phyloP scores from a whole-genome alignment of 495 filamentous ascomycete species.

The Trichoderma erinaceum region DNA sequence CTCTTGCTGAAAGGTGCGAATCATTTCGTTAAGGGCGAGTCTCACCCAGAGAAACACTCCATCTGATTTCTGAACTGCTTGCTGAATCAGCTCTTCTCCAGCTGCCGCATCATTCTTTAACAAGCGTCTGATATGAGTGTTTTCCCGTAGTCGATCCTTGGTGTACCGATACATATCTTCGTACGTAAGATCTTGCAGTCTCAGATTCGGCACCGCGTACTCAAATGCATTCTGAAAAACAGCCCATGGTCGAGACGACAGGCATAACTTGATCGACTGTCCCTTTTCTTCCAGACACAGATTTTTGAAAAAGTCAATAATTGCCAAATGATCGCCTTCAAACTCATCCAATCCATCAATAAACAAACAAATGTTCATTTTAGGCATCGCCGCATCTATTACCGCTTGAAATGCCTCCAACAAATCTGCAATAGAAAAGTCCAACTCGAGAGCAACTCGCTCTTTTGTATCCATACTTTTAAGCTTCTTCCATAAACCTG shows the following conservation, averaged over 20 bases:
- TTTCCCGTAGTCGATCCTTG: slow-evolving; percentile 11
- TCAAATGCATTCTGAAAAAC: slow-evolving; percentile 24
- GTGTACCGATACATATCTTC: slow-evolving; percentile 22
- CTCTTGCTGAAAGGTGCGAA: neutral
- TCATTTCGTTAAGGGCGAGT: slow-evolving; percentile 15
- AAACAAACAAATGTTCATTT: neutral
- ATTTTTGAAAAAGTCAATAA: slow-evolving; percentile 24
- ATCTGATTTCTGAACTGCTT: slow-evolving; percentile 18
- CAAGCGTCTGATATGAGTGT: neutral
- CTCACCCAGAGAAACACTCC: slow-evolving; percentile 25
- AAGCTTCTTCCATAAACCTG: slow-evolving; percentile 17
- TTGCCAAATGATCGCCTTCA: slow-evolving; percentile 16
- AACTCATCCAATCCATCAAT: slow-evolving; percentile 5
- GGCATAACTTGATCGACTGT: slow-evolving; percentile 26
- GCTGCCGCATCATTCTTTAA: slow-evolving; percentile 5
- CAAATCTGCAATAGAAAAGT: slow-evolving; percentile 15
- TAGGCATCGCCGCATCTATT: neutral
- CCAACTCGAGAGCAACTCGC: slow-evolving; percentile 14
- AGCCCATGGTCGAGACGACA: slow-evolving; percentile 30
- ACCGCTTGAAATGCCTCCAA: slow-evolving; percentile 12
- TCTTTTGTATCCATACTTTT: slow-evolving; percentile 13
- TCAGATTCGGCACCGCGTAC: slow-evolving; percentile 14
- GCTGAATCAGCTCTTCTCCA: slow-evolving; percentile 6
- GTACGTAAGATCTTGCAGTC: slow-evolving; percentile 23
- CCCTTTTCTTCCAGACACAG: slow-evolving; percentile 13